Conservation (phyloP, 768 basidiomycete species). For the Lentinula aciculospora region DNA sequence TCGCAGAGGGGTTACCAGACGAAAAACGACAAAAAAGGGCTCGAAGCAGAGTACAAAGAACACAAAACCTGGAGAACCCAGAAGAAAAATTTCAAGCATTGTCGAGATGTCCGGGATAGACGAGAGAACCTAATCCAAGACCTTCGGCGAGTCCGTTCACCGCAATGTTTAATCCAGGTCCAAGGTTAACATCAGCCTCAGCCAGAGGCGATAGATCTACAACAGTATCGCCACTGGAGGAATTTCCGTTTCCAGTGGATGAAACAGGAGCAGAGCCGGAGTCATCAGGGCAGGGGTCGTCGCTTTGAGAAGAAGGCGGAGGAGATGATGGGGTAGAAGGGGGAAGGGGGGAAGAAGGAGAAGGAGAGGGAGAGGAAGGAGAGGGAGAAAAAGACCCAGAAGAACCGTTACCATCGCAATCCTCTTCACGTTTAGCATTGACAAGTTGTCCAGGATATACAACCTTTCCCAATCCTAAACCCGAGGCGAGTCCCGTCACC, state of each 20-base stretch:
- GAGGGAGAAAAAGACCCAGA: not conserved
- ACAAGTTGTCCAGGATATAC: not conserved
- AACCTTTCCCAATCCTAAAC: not conserved
- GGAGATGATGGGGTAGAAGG: not conserved
- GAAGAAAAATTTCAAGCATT: too few species aligned
- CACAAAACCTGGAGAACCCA: too few species aligned
- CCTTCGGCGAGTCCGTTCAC: not conserved
- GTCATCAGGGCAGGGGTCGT: not conserved
- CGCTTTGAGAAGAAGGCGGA: not conserved
- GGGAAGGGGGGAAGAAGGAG: not conserved
- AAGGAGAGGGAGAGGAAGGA: not conserved
- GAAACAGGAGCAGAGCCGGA: not conserved
- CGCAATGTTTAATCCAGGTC: not conserved
- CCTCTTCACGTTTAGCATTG: not conserved
- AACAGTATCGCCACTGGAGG: not conserved
- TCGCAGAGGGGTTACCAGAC: too few species aligned
- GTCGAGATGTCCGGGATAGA: constrained; percentile 1
- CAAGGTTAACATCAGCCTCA: not conserved
- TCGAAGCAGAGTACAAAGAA: too few species aligned
- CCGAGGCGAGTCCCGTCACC: not conserved
- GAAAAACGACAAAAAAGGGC: too few species aligned
- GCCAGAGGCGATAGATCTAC: not conserved
- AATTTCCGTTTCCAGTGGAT: not conserved
- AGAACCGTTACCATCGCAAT: not conserved
- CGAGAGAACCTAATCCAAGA: not conserved